Evolutionary conservation across 768 basidiomycete genomes (phyloP), one percentile per base, ranked within the genome.

Genomic region (Termitomyces sp.): DNA sequence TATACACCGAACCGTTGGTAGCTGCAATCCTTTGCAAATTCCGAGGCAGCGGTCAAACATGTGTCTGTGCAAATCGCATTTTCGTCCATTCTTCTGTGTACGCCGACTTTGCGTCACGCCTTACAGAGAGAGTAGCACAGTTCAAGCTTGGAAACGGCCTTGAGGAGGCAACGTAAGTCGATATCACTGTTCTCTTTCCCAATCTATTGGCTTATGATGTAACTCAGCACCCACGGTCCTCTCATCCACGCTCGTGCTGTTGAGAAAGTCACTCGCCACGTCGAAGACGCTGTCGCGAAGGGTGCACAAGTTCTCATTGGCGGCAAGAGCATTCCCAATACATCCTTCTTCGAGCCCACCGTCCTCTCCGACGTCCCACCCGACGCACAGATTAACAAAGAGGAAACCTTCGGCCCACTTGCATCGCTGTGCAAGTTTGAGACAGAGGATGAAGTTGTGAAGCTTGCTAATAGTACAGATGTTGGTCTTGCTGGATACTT

Each of bases 321-420:
- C n/a, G 97, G 96, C 6, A 87, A 88, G 68, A 71, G 81, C 27
- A 65, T 86, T 42, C 77, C 82, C 45, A 77, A 79, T 59, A 71
- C 75, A 3, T 76, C 82, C 48, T 95, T 94, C 82, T 95, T 87
- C 75, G 72, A 81, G 17, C 95, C 95, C 1, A 98, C 97, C 2
- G 84, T 99, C 45, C 84, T 99, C 27, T 82, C 83, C 5, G 92
- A 98, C 61, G 95, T 98, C 12, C 81, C 90, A 0, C 37, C 72
- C 21, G 75, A 80, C 27, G 90, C 92, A 10, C 73, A 80, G 35
- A 67, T 96, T 64, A 81, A 83, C 64, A 66, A 65, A 10, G 97
- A 98, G 69, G 97, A 99, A 78, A 98, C 97, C 0, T 99, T 99
- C 66, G 97, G 96, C 0, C 95, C 93, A 0, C 71, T 96, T 38